Percentiles rank a stretch among this genome's conserved stretches.
Evolutionary conservation across 768 basidiomycete species (phyloP).

Genomic region (Termitomyces sp.): DNA sequence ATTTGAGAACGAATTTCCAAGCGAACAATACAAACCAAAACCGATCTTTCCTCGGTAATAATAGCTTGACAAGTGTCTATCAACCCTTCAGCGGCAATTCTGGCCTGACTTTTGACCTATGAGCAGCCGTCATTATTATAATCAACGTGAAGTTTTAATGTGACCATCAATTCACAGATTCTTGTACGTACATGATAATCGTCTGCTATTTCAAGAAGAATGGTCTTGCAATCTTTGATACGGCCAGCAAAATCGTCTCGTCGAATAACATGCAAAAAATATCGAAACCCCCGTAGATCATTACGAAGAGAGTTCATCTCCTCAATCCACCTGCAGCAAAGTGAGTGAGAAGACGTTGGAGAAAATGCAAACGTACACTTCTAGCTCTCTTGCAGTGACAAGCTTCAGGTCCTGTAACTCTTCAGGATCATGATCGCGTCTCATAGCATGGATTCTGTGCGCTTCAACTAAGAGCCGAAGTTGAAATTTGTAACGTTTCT

Average conservation of each 20-base stretch:
- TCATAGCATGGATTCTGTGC: not conserved
- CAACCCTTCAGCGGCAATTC: not conserved
- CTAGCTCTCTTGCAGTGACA: not conserved
- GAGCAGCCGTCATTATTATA: not conserved
- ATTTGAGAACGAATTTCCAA: not conserved
- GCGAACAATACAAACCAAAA: not conserved
- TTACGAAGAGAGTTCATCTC: not conserved
- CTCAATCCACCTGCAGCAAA: not conserved
- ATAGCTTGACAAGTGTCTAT: not conserved
- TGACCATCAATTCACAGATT: not conserved
- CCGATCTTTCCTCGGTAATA: not conserved
- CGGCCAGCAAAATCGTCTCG: not conserved
- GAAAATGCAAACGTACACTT: not conserved
- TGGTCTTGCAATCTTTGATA: not conserved
- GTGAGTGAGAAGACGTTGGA: not conserved
- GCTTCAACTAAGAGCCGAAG: not conserved
- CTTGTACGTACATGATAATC: not conserved
- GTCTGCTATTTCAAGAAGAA: not conserved
- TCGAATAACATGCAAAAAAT: not conserved
- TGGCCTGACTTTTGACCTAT: not conserved
- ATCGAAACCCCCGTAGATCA: not conserved
- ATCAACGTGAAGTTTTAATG: not conserved
- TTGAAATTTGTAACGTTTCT: not conserved
- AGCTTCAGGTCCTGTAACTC: not conserved
- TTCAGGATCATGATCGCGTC: not conserved